Conservation (phyloP, 1,284 basidiomycete genomes). For the Ganoderma boninense region DNA sequence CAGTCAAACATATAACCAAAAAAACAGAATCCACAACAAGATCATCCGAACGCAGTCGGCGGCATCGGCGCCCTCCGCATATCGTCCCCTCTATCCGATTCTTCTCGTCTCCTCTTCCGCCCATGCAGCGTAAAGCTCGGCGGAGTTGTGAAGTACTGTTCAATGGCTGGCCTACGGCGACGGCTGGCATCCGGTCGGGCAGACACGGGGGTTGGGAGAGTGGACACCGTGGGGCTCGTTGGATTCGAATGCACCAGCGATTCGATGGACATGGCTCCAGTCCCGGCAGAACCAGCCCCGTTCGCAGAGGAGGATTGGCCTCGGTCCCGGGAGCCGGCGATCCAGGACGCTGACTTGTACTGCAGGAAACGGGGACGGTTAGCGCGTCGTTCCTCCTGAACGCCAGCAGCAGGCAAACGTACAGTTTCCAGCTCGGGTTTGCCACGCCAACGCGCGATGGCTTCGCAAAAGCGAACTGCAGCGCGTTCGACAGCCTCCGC, state of each 20-base stretch:
- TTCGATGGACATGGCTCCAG: constrained; percentile 61
- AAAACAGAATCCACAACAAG: background rate
- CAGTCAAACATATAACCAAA: background rate
- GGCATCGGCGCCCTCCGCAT: constrained; percentile 29
- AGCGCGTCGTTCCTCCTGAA: constrained; percentile 16
- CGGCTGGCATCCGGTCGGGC: constrained; percentile 29
- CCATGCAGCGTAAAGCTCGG: constrained; percentile 38
- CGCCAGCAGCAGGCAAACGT: constrained; percentile 31
- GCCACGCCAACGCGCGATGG: constrained; percentile 79
- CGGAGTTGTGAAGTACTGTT: constrained; percentile 51
- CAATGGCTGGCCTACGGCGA: constrained; percentile 44
- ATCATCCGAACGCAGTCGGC: constrained; percentile 23
- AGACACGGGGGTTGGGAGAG: constrained; percentile 28
- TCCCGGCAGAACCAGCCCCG: constrained; percentile 37
- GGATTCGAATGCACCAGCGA: constrained; percentile 71
- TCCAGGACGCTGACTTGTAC: constrained; percentile 62
- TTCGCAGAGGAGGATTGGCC: constrained; percentile 12
- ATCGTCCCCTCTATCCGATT: constrained; percentile 38
- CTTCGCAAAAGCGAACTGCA: constrained; percentile 80
- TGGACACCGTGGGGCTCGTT: constrained; percentile 53
- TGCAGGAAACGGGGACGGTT: constrained; percentile 33
- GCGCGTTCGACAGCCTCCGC: constrained; percentile 83
- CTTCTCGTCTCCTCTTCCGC: constrained; percentile 42
- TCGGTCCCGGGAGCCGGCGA: constrained; percentile 38
- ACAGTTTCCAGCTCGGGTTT: constrained; percentile 84